These are phyloP conservation scores for Eleusine indica DNA, from an alignment of 176 grass and related monocot genomes.

Conservation along the genomic window DNA sequence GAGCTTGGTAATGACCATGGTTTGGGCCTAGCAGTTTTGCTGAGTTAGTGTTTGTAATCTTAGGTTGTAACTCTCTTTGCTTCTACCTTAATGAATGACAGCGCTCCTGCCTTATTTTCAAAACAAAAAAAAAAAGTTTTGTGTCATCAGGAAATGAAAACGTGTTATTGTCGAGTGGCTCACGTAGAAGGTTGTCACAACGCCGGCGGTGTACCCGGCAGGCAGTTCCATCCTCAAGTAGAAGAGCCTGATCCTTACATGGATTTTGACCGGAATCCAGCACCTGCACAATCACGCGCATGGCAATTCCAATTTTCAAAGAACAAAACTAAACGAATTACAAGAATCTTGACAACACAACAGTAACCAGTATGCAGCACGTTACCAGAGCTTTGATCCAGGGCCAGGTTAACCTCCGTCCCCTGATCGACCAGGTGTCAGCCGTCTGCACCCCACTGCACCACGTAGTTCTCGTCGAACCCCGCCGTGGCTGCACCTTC, in stretches of 20 bases:
- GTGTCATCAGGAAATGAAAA: not conserved
- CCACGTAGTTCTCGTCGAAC: conserved; percentile 63
- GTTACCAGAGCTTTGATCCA: conserved; percentile 70
- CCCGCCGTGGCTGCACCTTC: not conserved
- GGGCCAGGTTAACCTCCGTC: conserved; percentile 44
- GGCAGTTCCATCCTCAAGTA: conserved; percentile 69
- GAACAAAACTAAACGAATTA: not conserved
- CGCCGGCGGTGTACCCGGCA: conserved; percentile 56
- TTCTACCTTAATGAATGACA: too few relatives aligned
- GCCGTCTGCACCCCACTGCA: conserved; percentile 41
- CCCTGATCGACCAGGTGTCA: conserved; percentile 41
- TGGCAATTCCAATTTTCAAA: too few relatives aligned
- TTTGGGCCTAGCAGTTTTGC: too few relatives aligned
- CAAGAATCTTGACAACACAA: not conserved
- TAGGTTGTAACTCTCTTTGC: too few relatives aligned
- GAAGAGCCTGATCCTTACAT: conserved; percentile 63
- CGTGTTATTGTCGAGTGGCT: not conserved
- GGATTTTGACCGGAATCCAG: conserved; percentile 61
- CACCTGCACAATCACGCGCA: conserved; percentile 40
- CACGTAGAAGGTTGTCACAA: conserved; percentile 70
- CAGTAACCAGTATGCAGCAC: not conserved
- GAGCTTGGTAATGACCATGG: too few relatives aligned
- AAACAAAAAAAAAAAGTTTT: not conserved
- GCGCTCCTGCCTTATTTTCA: too few relatives aligned
- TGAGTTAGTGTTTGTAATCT: too few relatives aligned